These are phyloP conservation scores for Linderina pennispora DNA, from an alignment of 192 early-diverging fungal species.

Conservation along the genomic window DNA sequence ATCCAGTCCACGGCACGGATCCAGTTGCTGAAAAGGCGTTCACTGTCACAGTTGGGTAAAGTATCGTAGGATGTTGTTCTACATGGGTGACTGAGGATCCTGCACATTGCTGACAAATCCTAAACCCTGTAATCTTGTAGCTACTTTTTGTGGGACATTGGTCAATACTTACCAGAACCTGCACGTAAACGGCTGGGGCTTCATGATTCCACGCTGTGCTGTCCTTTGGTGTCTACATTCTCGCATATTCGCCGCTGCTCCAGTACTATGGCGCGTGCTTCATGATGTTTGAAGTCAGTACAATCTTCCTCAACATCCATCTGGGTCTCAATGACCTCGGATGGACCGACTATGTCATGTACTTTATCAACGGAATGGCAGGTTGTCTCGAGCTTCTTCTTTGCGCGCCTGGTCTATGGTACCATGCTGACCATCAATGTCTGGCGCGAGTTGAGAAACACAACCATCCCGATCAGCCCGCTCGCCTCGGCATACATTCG, in stretches of 20 bases:
- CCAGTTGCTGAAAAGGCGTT: constrained; percentile 65
- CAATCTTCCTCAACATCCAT: constrained; percentile 86
- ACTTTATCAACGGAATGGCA: constrained; percentile 78
- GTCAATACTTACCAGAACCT: constrained; percentile 59
- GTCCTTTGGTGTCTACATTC: constrained; percentile 68
- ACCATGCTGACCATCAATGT: constrained; percentile 60
- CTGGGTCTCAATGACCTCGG: constrained; percentile 74
- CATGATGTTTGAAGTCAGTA: constrained; percentile 87
- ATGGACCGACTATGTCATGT: constrained; percentile 64
- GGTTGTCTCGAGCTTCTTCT: constrained; percentile 76
- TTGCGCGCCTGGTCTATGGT: constrained; percentile 71
- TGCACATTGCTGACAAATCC: too few relatives aligned
- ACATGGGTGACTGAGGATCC: too few relatives aligned
- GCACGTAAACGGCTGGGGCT: constrained; percentile 67
- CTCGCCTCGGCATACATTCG: constrained; percentile 13
- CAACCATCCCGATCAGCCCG: constrained; percentile 21
- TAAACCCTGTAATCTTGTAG: too few relatives aligned
- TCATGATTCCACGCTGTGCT: constrained; percentile 76
- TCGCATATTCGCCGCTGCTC: constrained; percentile 66
- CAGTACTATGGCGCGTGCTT: constrained; percentile 85
- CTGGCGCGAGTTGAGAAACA: constrained; percentile 26
- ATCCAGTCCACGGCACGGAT: constrained; percentile 63
- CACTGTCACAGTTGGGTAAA: constrained; percentile 73
- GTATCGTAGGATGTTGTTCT: too few relatives aligned
- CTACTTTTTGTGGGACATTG: constrained; percentile 92